A percentile compares a stretch with the other conserved stretches of the same genome.
These are phyloP conservation scores for Didymella segeticola DNA, from an alignment of 2,329 filamentous ascomycete species.

Conservation along the genomic window DNA sequence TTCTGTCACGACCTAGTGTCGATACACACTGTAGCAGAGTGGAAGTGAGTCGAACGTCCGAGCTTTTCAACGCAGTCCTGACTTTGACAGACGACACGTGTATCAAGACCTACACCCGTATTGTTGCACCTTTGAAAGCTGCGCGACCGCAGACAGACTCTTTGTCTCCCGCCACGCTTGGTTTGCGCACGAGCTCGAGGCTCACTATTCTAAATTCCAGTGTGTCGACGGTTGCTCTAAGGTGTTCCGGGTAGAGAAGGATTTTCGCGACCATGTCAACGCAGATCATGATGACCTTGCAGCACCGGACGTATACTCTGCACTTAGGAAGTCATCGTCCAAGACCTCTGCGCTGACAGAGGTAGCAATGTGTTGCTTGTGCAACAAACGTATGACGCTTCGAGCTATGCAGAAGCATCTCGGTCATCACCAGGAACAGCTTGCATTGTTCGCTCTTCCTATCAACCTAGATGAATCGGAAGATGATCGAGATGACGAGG, in stretches of 20 bases:
- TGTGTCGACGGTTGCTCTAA: slow-evolving; percentile 18
- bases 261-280: neutral
- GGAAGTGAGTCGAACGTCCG: slow-evolving; percentile 23
- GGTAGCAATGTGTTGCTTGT: slow-evolving; percentile 14
- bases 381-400: slow-evolving; percentile 18
- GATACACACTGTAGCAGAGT: slow-evolving; percentile 21
- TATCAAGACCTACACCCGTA: slow-evolving; percentile 35
- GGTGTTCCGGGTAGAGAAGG: neutral
- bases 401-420: slow-evolving; percentile 26
- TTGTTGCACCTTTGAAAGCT: slow-evolving; percentile 32
- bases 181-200: slow-evolving; percentile 34
- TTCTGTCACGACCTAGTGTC: slow-evolving; percentile 37
- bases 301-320: neutral
- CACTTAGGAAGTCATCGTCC: neutral
- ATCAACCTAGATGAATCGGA: slow-evolving; percentile 22
- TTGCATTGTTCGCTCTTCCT: slow-evolving; percentile 34
- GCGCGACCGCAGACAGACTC: slow-evolving; percentile 27
- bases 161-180: slow-evolving; percentile 30
- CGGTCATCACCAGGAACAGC: slow-evolving; percentile 31
- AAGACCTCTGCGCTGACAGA: neutral
- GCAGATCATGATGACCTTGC: neutral
- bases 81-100: slow-evolving; percentile 24
- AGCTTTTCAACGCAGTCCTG: neutral
- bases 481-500: slow-evolving; percentile 10
- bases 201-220: slow-evolving; percentile 26